Evolutionary conservation across 345 rosid genomes (phyloP), one percentile per base, ranked within the genome.

Genomic region (Cardamine chenopodiifolia): DNA sequence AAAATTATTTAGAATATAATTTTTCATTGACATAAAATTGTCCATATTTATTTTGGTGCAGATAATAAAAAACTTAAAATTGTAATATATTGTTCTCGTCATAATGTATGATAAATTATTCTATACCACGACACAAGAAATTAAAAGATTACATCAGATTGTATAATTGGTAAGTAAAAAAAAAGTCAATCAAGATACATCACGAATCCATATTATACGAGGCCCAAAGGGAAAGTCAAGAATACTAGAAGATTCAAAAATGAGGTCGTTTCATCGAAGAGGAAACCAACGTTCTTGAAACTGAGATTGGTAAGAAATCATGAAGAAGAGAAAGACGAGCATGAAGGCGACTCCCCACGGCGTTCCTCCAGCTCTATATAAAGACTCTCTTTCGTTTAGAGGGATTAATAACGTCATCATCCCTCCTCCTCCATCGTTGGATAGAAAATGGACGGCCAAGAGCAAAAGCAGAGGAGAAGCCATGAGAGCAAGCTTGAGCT

Each of bases 241-340:
- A 50, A 60, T 31, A 52, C 42, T 39, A 39, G 5, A 59, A 39
- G 15, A 48, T 17, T 1, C 23, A 54, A 28, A 49, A 25, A 40
- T 45, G 73, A 23, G 5, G 73, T 6, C 52, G 62, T 66, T 67
- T 32, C 71, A 78, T 13, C 62, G 40, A 48, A 84, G 74, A 62
- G 88, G 87, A 62, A 86, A 88, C 88, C 88, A 86, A 34, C 83
- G 80, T 79, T 88, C 87, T 59, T 80, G 85, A 28, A 88, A 79
- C 29, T 74, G 81, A 67, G 89, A 86, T 62, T 86, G 88, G 65
- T 84, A 84, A 50, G 88, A 84, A 39, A 86, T 70, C 86, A 86
- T 82, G 74, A 84, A 80, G 26, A 86, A 34, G 57, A 88, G 84
- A 60, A 86, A 79, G 18, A 84, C 85, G 5, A 88, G 85, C 31